Percentiles rank a stretch among this genome's conserved stretches.
Conservation (phyloP, 768 basidiomycete species). For the Termitomyces sp. region DNA sequence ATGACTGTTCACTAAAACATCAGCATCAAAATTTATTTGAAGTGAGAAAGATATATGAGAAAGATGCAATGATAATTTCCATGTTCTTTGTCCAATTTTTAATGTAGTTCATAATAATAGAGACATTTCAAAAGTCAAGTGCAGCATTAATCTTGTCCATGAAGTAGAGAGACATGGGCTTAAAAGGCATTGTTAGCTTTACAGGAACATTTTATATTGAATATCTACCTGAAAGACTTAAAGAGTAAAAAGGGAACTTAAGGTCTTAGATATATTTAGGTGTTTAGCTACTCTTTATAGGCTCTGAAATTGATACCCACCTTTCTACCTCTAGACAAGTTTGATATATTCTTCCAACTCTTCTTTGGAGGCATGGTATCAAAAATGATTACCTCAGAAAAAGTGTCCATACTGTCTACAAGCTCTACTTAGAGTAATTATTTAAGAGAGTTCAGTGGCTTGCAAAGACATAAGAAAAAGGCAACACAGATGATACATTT, state of each 20-base stretch:
- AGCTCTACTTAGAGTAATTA: conserved; percentile 98
- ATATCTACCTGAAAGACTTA: conserved; percentile 86
- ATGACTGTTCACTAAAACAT: conserved; percentile 45
- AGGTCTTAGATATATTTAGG: conserved; percentile 53
- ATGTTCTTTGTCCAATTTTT: conserved; percentile 95
- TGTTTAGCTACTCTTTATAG: not conserved
- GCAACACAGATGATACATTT: conserved; percentile 91
- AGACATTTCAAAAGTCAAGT: conserved; percentile 96
- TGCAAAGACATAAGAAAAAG: not conserved
- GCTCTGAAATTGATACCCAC: conserved; percentile 24
- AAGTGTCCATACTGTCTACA: conserved; percentile 97
- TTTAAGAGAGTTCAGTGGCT: conserved; percentile 39
- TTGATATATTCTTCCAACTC: conserved; percentile 98
- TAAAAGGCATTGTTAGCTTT: not conserved
- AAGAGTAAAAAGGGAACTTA: conserved; percentile 93
- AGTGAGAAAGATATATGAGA: conserved; percentile 48
- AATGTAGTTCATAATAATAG: conserved; percentile 98
- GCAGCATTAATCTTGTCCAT: conserved; percentile 98
- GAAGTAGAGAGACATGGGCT: conserved; percentile 96
- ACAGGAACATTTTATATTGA: not conserved
- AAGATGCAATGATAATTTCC: conserved; percentile 96
- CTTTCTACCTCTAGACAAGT: conserved; percentile 97
- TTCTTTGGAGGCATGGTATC: conserved; percentile 99
- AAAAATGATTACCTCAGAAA: conserved; percentile 97
- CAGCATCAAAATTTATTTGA: not conserved